Evolutionary conservation across 495 filamentous ascomycete genomes (phyloP).

Genomic region (Ascodesmis nigricans): DNA sequence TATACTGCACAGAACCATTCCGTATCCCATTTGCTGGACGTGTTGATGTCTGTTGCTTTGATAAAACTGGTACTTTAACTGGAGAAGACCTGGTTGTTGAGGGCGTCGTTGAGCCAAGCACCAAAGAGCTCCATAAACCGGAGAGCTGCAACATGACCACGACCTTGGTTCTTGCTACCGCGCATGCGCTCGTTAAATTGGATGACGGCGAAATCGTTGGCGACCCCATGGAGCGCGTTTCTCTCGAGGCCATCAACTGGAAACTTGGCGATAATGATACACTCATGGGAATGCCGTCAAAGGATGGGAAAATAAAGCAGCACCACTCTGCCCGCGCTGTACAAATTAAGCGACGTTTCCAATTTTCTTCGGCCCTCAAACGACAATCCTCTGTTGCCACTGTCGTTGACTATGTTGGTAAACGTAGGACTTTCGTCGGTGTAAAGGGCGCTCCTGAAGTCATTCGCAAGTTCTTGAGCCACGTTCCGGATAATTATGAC

Average conservation of each 20-base stretch:
- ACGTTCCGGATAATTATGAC: conserved; percentile 71
- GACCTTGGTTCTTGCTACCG: conserved; percentile 80
- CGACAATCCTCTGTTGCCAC: conserved; percentile 85
- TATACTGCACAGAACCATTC: conserved; percentile 98
- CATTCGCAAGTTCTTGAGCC: conserved; percentile 72
- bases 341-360: conserved; percentile 88
- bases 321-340: conserved; percentile 38
- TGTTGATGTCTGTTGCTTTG: conserved; percentile 93
- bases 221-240: conserved; percentile 98
- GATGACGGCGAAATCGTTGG: conserved; percentile 95
- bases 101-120: conserved; percentile 77
- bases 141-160: conserved; percentile 44
- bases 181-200: conserved; percentile 82
- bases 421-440: conserved; percentile 66
- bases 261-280: conserved; percentile 68
- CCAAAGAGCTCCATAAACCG: conserved; percentile 20
- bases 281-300: conserved; percentile 32
- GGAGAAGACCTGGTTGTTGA: conserved; percentile 96
- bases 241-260: conserved; percentile 75
- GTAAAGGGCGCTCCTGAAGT: conserved; percentile 97
- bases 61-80: conserved; percentile 94
- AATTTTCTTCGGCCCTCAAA: conserved; percentile 93
- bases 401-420: conserved; percentile 46
- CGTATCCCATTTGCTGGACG: conserved; percentile 94
- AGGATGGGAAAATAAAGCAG: no score